Conservation (phyloP, 2,329 filamentous ascomycete genomes). For the Raffaelea arxii region DNA sequence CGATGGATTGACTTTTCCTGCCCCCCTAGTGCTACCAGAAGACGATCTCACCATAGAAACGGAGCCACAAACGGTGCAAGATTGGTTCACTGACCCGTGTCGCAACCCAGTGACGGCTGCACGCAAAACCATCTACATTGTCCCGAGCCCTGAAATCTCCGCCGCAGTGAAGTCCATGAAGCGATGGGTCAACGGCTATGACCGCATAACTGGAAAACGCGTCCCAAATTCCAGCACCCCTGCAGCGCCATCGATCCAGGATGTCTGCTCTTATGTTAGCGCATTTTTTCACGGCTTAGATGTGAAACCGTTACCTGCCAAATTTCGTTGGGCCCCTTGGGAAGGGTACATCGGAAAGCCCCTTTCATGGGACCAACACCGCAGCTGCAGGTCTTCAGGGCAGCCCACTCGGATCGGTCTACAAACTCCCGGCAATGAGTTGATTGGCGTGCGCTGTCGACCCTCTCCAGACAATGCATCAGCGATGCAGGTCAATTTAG, state of each 20-base stretch:
- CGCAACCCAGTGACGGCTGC: conserved; percentile 38
- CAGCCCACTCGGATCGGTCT: conserved; percentile 34
- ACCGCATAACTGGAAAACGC: not conserved
- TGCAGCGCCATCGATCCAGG: conserved; percentile 16
- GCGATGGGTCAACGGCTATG: conserved; percentile 26
- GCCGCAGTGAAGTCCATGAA: conserved; percentile 24
- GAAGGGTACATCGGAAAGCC: not conserved
- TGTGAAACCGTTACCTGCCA: conserved; percentile 31
- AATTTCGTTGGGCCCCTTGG: conserved; percentile 41
- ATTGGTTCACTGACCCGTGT: conserved; percentile 34
- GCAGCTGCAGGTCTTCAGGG: too few relatives aligned
- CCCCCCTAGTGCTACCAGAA: conserved; percentile 46
- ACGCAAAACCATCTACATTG: conserved; percentile 45
- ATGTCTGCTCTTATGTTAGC: conserved; percentile 26
- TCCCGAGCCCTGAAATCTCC: conserved; percentile 30
- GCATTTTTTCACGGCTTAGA: conserved; percentile 45
- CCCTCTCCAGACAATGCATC: conserved; percentile 36
- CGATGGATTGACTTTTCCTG: conserved; percentile 36
- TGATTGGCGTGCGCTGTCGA: conserved; percentile 42
- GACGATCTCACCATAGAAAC: conserved; percentile 49
- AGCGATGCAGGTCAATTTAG: conserved; percentile 43
- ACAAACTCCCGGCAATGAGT: conserved; percentile 17
- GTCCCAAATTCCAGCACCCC: not conserved
- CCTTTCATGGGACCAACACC: not conserved
- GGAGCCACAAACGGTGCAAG: conserved; percentile 39